These are phyloP conservation scores for Ustilago esculenta DNA, from an alignment of 1,284 basidiomycete genomes.

Conservation along the genomic window DNA sequence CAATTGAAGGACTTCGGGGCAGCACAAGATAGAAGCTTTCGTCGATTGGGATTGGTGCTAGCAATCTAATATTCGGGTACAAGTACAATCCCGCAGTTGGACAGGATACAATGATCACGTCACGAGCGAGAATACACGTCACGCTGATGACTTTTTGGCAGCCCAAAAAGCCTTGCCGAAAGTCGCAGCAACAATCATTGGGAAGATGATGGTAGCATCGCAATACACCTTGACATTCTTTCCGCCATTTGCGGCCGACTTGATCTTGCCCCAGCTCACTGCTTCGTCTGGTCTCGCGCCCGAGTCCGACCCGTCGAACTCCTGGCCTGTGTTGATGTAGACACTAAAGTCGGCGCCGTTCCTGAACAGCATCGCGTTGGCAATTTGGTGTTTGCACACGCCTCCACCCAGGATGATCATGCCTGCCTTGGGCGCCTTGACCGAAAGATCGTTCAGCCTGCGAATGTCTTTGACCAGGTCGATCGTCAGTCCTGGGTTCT, in stretches of 20 bases:
- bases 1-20: no score
- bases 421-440: constrained; percentile 90
- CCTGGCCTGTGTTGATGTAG: constrained; percentile 98
- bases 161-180: constrained; percentile 70
- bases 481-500: constrained; percentile 80
- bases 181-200: constrained; percentile 85
- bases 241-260: constrained; percentile 75
- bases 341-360: constrained; percentile 98
- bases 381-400: constrained; percentile 99
- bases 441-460: constrained; percentile 85
- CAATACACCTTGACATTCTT: constrained; percentile 85
- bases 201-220: constrained; percentile 89
- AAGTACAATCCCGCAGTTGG: constrained; percentile 15
- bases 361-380: constrained; percentile 97
- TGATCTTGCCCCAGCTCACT: constrained; percentile 99
- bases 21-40: no score
- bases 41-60: no score
- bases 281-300: constrained; percentile 97
- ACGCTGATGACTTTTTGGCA: constrained; percentile 4
- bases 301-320: constrained; percentile 98
- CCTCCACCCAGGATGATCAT: constrained; percentile 99
- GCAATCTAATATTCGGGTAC: constrained; percentile 15
- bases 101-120: not conserved
- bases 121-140: not conserved
- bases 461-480: constrained; percentile 97